Evolutionary conservation across 2,329 filamentous ascomycete species (phyloP).

Genomic region (Colletotrichum siamense): DNA sequence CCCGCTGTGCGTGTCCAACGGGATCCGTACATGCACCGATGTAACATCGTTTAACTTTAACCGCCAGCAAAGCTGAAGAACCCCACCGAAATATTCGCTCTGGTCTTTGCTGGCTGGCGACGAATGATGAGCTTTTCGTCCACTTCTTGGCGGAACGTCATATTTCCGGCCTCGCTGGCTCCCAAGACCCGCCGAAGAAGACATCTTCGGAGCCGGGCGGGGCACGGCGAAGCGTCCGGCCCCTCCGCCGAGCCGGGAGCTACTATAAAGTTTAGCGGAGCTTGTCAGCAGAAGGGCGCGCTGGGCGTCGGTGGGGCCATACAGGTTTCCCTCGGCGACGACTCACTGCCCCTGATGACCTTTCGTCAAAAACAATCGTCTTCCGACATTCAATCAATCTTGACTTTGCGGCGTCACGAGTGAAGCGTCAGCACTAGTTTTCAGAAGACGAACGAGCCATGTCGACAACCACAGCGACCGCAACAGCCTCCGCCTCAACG

Average conservation of each 20-base stretch:
- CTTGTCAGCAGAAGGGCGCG: slow-evolving; percentile 11
- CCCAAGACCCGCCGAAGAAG: background rate
- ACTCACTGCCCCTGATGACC: background rate
- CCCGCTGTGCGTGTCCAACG: background rate
- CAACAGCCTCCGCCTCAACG: background rate
- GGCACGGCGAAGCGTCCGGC: background rate
- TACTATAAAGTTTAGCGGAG: background rate
- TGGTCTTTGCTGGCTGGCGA: background rate
- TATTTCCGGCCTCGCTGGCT: background rate
- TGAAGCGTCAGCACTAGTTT: background rate
- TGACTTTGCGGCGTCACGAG: background rate
- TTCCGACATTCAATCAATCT: background rate
- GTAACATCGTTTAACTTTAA: slow-evolving; percentile 9
- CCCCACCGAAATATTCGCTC: background rate
- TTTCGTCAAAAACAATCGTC: background rate
- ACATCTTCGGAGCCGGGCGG: background rate
- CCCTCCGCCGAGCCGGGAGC: background rate
- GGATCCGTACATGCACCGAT: background rate
- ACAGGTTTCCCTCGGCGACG: background rate
- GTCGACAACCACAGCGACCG: slow-evolving; percentile 3
- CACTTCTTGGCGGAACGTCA: background rate
- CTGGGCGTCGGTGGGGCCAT: background rate
- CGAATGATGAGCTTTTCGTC: background rate
- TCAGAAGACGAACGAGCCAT: background rate
- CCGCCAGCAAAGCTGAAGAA: background rate